Percentiles rank a stretch among this genome's conserved stretches.
phyloP scores from a whole-genome alignment of 2,329 filamentous ascomycete genomes.

The Phaeosphaeriaceae sp. region DNA sequence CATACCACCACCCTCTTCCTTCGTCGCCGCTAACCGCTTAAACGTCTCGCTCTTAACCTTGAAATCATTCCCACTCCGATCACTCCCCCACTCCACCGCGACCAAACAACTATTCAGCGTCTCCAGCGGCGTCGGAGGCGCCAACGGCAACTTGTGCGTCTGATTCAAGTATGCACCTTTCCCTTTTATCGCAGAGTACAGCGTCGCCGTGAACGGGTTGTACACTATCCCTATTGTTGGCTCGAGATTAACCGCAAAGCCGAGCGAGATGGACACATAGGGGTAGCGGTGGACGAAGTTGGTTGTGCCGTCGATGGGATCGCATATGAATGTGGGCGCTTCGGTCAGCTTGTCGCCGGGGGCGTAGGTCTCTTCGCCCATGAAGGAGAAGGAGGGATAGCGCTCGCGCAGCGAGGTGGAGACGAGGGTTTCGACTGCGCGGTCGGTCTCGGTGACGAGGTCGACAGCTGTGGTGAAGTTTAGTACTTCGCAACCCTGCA shows the following conservation, averaged over 20 bases:
- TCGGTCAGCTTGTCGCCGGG: slow-evolving; percentile 68
- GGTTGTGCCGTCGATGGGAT: slow-evolving; percentile 82
- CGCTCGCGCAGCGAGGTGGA: slow-evolving; percentile 57
- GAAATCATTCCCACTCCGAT: slow-evolving; percentile 73
- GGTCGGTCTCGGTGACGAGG: slow-evolving; percentile 69
- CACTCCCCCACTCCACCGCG: slow-evolving; percentile 76
- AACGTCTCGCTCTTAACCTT: slow-evolving; percentile 73
- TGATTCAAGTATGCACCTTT: slow-evolving; percentile 64
- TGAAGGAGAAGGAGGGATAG: slow-evolving; percentile 62
- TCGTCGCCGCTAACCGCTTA: slow-evolving; percentile 57
- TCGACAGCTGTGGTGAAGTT: slow-evolving; percentile 57
- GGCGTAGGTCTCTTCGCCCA: slow-evolving; percentile 56
- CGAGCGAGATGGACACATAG: slow-evolving; percentile 77
- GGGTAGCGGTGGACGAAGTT: slow-evolving; percentile 82
- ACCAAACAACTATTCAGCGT: slow-evolving; percentile 70
- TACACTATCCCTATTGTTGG: slow-evolving; percentile 78
- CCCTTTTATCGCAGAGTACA: slow-evolving; percentile 74
- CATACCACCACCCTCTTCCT: slow-evolving; percentile 74
- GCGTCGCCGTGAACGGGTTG: slow-evolving; percentile 74
- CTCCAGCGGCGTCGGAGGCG: slow-evolving; percentile 62
- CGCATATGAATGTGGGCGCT: slow-evolving; percentile 78
- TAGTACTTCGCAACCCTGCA: neutral
- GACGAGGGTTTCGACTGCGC: slow-evolving; percentile 65
- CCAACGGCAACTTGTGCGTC: slow-evolving; percentile 55
- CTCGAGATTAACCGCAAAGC: slow-evolving; percentile 67